phyloP scores from a whole-genome alignment of 1,284 basidiomycete species.

The Coniophora puteana region DNA sequence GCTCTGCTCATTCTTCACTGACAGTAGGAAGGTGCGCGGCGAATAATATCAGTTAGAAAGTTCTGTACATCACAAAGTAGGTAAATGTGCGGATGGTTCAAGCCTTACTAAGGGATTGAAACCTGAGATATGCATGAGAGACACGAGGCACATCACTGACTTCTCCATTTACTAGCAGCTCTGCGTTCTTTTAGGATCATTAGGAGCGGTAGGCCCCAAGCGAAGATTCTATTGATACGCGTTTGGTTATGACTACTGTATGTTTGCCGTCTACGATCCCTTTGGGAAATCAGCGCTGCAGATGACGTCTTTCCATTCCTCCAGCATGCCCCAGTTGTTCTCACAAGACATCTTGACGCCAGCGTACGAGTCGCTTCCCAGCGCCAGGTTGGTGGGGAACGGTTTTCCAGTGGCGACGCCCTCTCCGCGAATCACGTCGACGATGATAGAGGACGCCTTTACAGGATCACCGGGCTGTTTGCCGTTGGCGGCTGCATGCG shows the following conservation, averaged over 20 bases:
- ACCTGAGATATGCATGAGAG: no score
- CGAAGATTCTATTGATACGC: no score
- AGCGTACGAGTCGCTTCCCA: constrained; percentile 25
- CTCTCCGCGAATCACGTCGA: constrained; percentile 29
- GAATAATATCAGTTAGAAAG: no score
- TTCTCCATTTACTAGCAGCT: no score
- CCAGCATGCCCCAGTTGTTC: constrained; percentile 16
- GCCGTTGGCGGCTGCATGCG: constrained; percentile 7
- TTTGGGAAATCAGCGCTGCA: background rate
- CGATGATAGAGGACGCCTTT: constrained; percentile 25
- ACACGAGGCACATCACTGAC: no score
- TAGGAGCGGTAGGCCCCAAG: no score
- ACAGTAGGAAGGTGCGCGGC: no score
- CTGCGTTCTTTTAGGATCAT: no score
- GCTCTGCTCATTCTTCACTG: no score
- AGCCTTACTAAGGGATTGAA: no score
- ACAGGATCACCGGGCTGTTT: constrained; percentile 26
- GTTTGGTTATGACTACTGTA: background rate
- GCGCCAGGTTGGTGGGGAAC: constrained; percentile 22
- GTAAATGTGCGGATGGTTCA: no score
- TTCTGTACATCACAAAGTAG: no score
- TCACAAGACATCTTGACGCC: constrained; percentile 20
- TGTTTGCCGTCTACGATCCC: background rate
- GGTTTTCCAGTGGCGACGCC: constrained; percentile 19
- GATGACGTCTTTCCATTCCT: constrained; percentile 22